These are phyloP conservation scores for Niveomyces coronatus DNA, from an alignment of 2,329 filamentous ascomycete genomes.

Conservation along the genomic window DNA sequence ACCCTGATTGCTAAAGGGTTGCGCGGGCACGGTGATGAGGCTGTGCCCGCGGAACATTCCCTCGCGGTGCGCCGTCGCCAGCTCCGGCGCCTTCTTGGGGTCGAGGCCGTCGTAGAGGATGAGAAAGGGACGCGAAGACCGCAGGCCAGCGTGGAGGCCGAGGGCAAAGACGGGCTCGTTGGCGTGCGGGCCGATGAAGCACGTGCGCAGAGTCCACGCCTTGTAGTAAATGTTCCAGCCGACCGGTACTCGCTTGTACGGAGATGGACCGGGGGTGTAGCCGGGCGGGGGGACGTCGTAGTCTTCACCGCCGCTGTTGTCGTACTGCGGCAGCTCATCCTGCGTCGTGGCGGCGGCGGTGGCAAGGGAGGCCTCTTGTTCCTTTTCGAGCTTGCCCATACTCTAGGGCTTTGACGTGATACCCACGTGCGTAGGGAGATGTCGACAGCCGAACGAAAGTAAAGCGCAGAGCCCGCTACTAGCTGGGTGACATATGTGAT, in stretches of 20 bases:
- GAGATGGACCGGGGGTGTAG: conserved; percentile 6
- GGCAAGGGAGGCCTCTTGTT: conserved; percentile 1
- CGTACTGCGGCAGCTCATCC: not conserved
- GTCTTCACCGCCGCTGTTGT: not conserved
- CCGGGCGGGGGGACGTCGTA: conserved; percentile 3
- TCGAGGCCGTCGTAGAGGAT: conserved; percentile 6
- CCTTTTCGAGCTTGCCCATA: conserved; percentile 6
- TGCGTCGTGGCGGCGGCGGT: not conserved
- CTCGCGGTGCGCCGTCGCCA: conserved; percentile 7
- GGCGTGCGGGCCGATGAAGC: conserved; percentile 4
- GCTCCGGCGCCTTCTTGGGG: not conserved
- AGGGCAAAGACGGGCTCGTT: conserved; percentile 3
- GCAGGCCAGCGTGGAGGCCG: conserved; percentile 2
- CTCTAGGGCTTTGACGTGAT: too few species aligned
- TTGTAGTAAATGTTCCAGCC: conserved; percentile 7
- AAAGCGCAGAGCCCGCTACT: not conserved
- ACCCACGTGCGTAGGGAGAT: not conserved
- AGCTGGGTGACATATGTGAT: not conserved
- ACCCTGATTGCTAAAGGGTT: too few species aligned
- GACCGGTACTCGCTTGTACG: conserved; percentile 3
- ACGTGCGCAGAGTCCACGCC: conserved; percentile 2
- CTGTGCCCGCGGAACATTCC: conserved; percentile 6
- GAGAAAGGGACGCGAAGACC: conserved; percentile 7
- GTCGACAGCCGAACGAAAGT: not conserved
- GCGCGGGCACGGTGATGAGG: conserved; percentile 8